phyloP scores from a whole-genome alignment of 495 filamentous ascomycete species.

The Talaromyces adpressus region DNA sequence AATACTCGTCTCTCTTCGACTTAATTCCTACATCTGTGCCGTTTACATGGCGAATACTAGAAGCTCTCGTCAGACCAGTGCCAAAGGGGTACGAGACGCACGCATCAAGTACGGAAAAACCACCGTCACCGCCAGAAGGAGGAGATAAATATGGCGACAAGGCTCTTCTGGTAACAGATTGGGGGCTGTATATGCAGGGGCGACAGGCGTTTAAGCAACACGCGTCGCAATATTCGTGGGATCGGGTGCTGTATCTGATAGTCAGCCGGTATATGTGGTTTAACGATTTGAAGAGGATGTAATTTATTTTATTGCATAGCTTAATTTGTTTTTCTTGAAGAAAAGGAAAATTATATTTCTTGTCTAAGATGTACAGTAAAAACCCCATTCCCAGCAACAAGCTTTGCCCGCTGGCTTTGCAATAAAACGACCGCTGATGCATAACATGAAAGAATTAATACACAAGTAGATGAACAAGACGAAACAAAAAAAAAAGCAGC shows the following conservation, averaged over 20 bases:
- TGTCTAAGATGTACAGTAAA: background rate
- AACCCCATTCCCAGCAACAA: background rate
- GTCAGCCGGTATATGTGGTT: conserved; percentile 38
- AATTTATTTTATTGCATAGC: conserved; percentile 3
- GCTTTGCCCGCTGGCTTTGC: background rate
- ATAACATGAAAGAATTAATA: background rate
- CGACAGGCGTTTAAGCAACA: conserved; percentile 28
- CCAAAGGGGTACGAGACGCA: background rate
- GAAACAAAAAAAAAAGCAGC: background rate
- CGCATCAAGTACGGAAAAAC: background rate
- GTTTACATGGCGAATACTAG: conserved; percentile 28
- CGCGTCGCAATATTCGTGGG: conserved; percentile 34
- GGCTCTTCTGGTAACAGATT: conserved; percentile 27
- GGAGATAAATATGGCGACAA: conserved; percentile 16
- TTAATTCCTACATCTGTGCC: conserved; percentile 30
- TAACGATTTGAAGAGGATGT: conserved; percentile 29
- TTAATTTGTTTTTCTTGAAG: background rate
- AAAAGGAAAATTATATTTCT: background rate
- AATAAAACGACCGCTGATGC: background rate
- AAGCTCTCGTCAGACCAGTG: conserved; percentile 23
- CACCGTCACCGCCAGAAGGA: conserved; percentile 5
- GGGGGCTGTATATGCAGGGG: conserved; percentile 26
- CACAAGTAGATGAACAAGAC: background rate
- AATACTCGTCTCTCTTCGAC: conserved; percentile 33
- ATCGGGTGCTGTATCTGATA: conserved; percentile 34